These are phyloP conservation scores for Naganishia onofrii DNA, from an alignment of 768 basidiomycete genomes.

Conservation along the genomic window DNA sequence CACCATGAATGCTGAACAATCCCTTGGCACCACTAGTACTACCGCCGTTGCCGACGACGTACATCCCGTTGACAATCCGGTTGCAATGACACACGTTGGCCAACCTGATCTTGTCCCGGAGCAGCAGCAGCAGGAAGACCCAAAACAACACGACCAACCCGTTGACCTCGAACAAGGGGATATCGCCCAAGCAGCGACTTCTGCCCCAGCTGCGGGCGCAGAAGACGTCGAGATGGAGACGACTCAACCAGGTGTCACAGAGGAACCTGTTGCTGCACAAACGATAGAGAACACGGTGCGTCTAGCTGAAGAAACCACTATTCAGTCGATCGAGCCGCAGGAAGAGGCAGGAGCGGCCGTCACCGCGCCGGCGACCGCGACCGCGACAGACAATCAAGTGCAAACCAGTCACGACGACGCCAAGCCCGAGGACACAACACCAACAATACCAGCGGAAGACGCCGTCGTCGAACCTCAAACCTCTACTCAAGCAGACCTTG, in stretches of 20 bases:
- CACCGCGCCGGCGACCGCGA: no score
- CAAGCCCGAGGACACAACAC: not conserved
- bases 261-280: not conserved
- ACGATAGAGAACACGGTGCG: not conserved
- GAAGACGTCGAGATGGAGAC: not conserved
- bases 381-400: no score
- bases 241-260: not conserved
- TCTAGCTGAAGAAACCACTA: not conserved
- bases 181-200: not conserved
- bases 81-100: constrained; percentile 4
- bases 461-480: no score
- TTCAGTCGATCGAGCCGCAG: not conserved
- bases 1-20: constrained; percentile 4
- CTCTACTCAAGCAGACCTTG: no score
- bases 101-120: not conserved
- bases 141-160: not conserved
- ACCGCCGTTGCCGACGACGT: no score
- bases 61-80: not conserved
- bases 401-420: not conserved
- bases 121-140: not conserved
- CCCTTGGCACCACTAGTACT: not conserved
- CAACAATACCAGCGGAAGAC: no score
- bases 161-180: constrained; percentile 1
- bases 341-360: not conserved
- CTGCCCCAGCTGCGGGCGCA: not conserved